Evolutionary conservation across 1,284 basidiomycete species (phyloP).

Genomic region (Fistulina hepatica): DNA sequence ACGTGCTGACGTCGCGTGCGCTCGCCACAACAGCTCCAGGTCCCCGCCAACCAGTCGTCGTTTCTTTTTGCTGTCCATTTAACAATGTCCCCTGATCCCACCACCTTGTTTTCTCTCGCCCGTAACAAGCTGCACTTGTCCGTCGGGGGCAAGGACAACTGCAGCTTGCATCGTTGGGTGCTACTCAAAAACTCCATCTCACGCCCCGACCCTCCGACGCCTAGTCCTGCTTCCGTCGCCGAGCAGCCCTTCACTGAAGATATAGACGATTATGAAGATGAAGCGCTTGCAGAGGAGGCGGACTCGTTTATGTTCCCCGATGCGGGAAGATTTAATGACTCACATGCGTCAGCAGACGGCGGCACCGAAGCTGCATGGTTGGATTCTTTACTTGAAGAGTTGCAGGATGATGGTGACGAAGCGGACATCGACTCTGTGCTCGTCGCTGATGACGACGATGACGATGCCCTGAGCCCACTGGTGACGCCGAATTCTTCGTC

Average conservation of each 20-base stretch:
- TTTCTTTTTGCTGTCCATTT: constrained; percentile 14
- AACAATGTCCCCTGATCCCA: constrained; percentile 37
- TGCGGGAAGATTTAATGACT: constrained; percentile 42
- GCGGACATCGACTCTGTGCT: constrained; percentile 31
- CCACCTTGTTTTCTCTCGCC: constrained; percentile 49
- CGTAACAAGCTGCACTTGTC: constrained; percentile 63
- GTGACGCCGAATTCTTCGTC: constrained; percentile 61
- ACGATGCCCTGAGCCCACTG: constrained; percentile 42
- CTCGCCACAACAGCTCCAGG: constrained; percentile 2
- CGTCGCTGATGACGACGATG: constrained; percentile 45
- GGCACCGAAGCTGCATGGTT: constrained; percentile 67
- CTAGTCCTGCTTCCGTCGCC: constrained; percentile 22
- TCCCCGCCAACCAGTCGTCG: constrained; percentile 6
- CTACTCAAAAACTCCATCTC: constrained; percentile 71
- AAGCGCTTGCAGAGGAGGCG: constrained; percentile 34
- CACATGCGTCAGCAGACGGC: constrained; percentile 25
- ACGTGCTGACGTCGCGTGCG: neutral
- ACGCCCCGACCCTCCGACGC: constrained; percentile 23
- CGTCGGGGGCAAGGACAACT: constrained; percentile 47
- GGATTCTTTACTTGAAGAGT: constrained; percentile 61
- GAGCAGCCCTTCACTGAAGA: constrained; percentile 28
- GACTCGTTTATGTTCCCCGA: constrained; percentile 71
- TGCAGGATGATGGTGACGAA: constrained; percentile 51
- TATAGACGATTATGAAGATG: constrained; percentile 34
- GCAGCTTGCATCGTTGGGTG: constrained; percentile 75